Conservation (phyloP, 768 basidiomycete genomes). For the Clavaria fumosa region DNA sequence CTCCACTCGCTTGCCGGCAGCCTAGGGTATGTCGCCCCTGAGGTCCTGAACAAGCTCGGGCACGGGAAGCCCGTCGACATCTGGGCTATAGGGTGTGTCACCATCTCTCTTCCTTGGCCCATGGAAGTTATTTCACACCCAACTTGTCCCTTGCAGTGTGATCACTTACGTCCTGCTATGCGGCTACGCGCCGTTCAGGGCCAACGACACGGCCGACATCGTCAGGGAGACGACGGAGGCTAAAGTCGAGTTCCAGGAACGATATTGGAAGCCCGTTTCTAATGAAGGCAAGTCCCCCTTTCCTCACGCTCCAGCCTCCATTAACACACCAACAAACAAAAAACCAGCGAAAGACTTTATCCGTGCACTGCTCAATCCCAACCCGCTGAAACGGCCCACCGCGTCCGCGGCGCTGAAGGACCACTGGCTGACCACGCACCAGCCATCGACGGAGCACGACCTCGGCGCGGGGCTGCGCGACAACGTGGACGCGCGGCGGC, state of each 20-base stretch:
- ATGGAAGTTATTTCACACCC: neutral
- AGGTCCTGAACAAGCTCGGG: constrained; percentile 64
- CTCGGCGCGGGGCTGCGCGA: constrained; percentile 58
- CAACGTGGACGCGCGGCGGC: constrained; percentile 62
- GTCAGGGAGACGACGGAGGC: constrained; percentile 75
- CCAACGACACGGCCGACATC: constrained; percentile 60
- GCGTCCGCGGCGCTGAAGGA: constrained; percentile 56
- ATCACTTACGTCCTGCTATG: constrained; percentile 93
- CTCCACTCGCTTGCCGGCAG: constrained; percentile 62
- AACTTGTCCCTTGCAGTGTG: constrained; percentile 50
- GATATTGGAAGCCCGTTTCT: constrained; percentile 89
- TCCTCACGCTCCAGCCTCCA: neutral
- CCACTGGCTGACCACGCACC: constrained; percentile 59
- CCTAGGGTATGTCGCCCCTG: constrained; percentile 86
- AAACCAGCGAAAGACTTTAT: constrained; percentile 77
- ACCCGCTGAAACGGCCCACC: constrained; percentile 58
- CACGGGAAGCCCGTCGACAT: constrained; percentile 90
- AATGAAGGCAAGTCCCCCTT: constrained; percentile 35
- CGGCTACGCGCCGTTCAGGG: constrained; percentile 90
- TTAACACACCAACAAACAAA: constrained; percentile 1
- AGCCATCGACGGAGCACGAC: constrained; percentile 57
- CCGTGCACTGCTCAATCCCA: constrained; percentile 46
- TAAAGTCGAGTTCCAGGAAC: constrained; percentile 80
- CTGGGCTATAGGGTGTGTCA: constrained; percentile 76
- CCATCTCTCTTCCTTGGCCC: constrained; percentile 3